These are phyloP conservation scores for Podospora pseudopauciseta DNA, from an alignment of 495 filamentous ascomycete genomes.

Conservation along the genomic window DNA sequence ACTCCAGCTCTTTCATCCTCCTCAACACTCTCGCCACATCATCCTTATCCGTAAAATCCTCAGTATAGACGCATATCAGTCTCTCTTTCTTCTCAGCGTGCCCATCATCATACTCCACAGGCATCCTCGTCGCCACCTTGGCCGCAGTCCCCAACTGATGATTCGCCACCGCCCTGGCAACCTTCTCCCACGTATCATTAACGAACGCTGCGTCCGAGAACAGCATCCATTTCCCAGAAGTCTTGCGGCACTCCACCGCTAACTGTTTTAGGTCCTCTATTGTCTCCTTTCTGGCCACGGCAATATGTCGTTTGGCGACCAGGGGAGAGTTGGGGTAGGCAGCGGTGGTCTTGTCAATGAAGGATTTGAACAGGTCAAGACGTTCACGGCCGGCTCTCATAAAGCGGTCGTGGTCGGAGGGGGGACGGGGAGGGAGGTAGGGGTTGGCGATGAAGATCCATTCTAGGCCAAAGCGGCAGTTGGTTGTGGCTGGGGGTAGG, in stretches of 20 bases:
- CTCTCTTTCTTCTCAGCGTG: conserved; percentile 37
- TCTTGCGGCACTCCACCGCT: conserved; percentile 37
- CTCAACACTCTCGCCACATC: conserved; percentile 66
- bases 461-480: conserved; percentile 33
- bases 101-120: not conserved
- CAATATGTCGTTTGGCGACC: conserved; percentile 41
- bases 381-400: conserved; percentile 34
- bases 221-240: conserved; percentile 68
- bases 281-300: conserved; percentile 47
- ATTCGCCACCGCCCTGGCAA: conserved; percentile 59
- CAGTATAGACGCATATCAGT: conserved; percentile 74
- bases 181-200: conserved; percentile 57
- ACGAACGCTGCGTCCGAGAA: conserved; percentile 57
- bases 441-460: conserved; percentile 72
- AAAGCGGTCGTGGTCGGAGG: conserved; percentile 23
- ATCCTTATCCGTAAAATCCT: conserved; percentile 61
- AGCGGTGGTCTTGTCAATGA: conserved; percentile 23
- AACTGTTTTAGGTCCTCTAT: conserved; percentile 53
- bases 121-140: conserved; percentile 58
- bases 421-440: conserved; percentile 26
- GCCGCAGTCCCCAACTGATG: conserved; percentile 64
- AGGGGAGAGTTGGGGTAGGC: conserved; percentile 17
- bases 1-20: conserved; percentile 55
- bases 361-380: conserved; percentile 33
- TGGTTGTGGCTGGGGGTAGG: conserved; percentile 60